Percentiles rank a stretch among this genome's conserved stretches.
These are phyloP conservation scores for Cladosporium phlei DNA, from an alignment of 2,329 filamentous ascomycete genomes.

Conservation along the genomic window DNA sequence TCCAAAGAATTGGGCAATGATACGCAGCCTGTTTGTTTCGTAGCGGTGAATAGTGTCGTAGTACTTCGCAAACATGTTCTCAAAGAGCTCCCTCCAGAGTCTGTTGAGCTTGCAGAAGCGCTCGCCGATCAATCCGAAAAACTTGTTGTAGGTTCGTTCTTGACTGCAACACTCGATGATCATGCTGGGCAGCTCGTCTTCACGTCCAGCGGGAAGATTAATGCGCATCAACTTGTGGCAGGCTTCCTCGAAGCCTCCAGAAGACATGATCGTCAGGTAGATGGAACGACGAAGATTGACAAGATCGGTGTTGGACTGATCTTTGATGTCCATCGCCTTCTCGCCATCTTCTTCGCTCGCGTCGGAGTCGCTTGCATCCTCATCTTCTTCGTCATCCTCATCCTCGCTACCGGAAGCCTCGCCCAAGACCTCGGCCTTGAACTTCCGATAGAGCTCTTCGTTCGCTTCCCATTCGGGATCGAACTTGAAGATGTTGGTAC, in stretches of 20 bases:
- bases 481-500: conserved; percentile 91
- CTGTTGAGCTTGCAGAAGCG: conserved; percentile 94
- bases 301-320: conserved; percentile 92
- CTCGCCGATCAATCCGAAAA: conserved; percentile 91
- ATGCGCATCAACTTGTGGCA: conserved; percentile 92
- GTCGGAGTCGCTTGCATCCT: conserved; percentile 56
- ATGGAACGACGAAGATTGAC: conserved; percentile 91
- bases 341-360: conserved; percentile 68
- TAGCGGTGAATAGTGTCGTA: conserved; percentile 97
- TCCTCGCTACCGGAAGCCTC: conserved; percentile 74
- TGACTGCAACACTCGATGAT: conserved; percentile 95
- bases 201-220: conserved; percentile 77
- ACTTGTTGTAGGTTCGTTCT: conserved; percentile 95
- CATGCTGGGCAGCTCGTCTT: conserved; percentile 91
- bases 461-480: conserved; percentile 86
- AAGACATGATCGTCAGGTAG: conserved; percentile 96
- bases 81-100: conserved; percentile 89
- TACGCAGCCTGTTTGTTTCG: conserved; percentile 90
- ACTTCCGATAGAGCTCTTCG: conserved; percentile 80
- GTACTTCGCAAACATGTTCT: conserved; percentile 83
- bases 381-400: conserved; percentile 63
- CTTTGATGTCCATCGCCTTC: conserved; percentile 86
- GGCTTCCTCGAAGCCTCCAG: conserved; percentile 91
- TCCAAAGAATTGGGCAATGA: conserved; percentile 91
- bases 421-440: conserved; percentile 90